phyloP scores from a whole-genome alignment of 2,329 filamentous ascomycete species.

The Fusarium sp. region DNA sequence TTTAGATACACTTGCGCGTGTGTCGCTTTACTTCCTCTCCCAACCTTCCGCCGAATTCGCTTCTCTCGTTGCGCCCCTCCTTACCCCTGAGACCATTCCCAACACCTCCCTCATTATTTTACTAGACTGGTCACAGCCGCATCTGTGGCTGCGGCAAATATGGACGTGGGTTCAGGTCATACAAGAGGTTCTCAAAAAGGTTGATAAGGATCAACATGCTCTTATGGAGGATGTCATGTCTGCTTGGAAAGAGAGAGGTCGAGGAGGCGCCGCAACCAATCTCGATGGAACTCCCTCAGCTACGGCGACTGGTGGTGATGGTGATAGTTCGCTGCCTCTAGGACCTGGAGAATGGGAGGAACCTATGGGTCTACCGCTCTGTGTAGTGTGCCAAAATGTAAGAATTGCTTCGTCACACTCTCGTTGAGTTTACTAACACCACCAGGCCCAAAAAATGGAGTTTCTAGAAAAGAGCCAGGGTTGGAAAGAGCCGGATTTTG shows the following conservation, averaged over 20 bases:
- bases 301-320: constrained; percentile 68
- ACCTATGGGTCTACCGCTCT: constrained; percentile 86
- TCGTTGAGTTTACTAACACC: constrained; percentile 43
- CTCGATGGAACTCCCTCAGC: constrained; percentile 73
- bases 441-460: constrained; percentile 88
- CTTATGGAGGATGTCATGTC: constrained; percentile 90
- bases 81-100: constrained; percentile 86
- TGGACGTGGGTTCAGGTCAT: constrained; percentile 91
- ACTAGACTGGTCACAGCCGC: constrained; percentile 96
- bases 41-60: constrained; percentile 87
- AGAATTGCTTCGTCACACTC: constrained; percentile 51
- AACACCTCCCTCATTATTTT: constrained; percentile 91
- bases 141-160: constrained; percentile 91
- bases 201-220: constrained; percentile 83
- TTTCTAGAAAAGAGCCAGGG: constrained; percentile 88
- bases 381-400: constrained; percentile 96
- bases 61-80: constrained; percentile 84
- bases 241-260: constrained; percentile 82
- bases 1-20: constrained; percentile 88
- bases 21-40: constrained; percentile 91
- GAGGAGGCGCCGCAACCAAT: constrained; percentile 73
- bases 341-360: constrained; percentile 96
- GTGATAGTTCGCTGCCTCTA: constrained; percentile 80
- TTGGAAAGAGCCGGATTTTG: constrained; percentile 97
- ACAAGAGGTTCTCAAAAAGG: constrained; percentile 80